phyloP scores from a whole-genome alignment of 805 yeast genomes.

The Barnettozyma vustinii region DNA sequence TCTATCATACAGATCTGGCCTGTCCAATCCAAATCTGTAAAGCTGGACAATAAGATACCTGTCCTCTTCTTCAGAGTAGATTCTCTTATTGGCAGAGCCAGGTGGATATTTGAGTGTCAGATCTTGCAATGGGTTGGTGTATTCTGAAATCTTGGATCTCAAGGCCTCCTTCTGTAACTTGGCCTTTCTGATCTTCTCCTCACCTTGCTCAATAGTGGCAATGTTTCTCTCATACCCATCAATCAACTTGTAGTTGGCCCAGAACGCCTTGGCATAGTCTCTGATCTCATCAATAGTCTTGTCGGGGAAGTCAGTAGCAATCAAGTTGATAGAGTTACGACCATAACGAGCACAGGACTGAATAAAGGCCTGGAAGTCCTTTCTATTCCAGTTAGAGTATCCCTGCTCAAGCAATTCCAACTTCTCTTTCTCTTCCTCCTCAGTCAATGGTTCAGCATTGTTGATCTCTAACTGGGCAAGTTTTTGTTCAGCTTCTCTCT shows the following conservation, averaged over 20 bases:
- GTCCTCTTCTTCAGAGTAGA: conserved; percentile 87
- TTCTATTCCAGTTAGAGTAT: conserved; percentile 75
- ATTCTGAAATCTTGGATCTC: conserved; percentile 66
- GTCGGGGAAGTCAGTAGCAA: conserved; percentile 69
- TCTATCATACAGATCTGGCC: conserved; percentile 70
- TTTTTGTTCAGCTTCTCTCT: conserved; percentile 38
- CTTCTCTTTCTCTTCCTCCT: conserved; percentile 68
- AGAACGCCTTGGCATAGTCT: conserved; percentile 73
- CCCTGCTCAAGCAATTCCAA: conserved; percentile 59
- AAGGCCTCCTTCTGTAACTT: conserved; percentile 74
- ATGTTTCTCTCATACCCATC: conserved; percentile 87
- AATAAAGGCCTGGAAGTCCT: conserved; percentile 83
- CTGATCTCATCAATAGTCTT: conserved; percentile 76
- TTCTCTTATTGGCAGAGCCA: conserved; percentile 54
- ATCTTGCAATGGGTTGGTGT: conserved; percentile 75
- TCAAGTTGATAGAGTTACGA: conserved; percentile 61
- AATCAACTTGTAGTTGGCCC: conserved; percentile 72
- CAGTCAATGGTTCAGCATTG: conserved; percentile 75
- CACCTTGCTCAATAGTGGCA: conserved; percentile 81
- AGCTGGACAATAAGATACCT: conserved; percentile 77
- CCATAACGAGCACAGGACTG: conserved; percentile 74
- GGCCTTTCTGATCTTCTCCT: conserved; percentile 64
- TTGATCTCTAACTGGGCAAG: conserved; percentile 69
- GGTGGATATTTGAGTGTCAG: conserved; percentile 69
- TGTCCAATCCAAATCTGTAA: conserved; percentile 75